These are phyloP conservation scores for Ilyonectria mors-panacis DNA, from an alignment of 2,329 filamentous ascomycete genomes.

Conservation along the genomic window DNA sequence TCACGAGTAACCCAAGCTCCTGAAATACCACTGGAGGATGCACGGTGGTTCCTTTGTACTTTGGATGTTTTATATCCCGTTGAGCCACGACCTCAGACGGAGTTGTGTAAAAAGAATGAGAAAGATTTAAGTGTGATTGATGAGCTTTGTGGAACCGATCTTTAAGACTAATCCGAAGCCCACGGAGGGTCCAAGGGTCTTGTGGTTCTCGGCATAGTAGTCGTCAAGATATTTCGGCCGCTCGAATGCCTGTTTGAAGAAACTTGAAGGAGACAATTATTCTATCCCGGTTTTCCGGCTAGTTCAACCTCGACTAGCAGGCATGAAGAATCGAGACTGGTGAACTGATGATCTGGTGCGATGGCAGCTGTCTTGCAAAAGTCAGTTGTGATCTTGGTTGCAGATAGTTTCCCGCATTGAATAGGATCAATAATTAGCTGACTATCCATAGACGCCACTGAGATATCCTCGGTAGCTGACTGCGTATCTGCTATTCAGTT, in stretches of 20 bases:
- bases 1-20: constrained; percentile 34
- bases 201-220: constrained; percentile 23
- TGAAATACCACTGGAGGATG: constrained; percentile 13
- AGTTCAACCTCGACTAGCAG: not conserved
- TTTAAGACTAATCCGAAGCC: constrained; percentile 56
- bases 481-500: no score
- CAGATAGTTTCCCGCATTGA: not conserved
- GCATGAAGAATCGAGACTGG: not conserved
- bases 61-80: constrained; percentile 51
- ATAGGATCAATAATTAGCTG: constrained; percentile 12
- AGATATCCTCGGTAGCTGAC: not conserved
- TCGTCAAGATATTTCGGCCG: constrained; percentile 32
- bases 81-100: constrained; percentile 63
- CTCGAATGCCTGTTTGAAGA: constrained; percentile 38
- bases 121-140: no score
- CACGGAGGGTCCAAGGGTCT: constrained; percentile 38
- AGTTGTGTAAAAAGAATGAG: no score
- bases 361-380: constrained; percentile 66
- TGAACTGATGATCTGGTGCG: constrained; percentile 67
- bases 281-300: constrained; percentile 7
- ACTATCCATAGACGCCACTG: constrained; percentile 9
- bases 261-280: constrained; percentile 40
- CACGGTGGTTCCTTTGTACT: not conserved
- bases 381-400: constrained; percentile 59
- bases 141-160: constrained; percentile 77